Evolutionary conservation across 192 early-diverging fungal genomes (phyloP).

Genomic region (Kickxella alabastrina): DNA sequence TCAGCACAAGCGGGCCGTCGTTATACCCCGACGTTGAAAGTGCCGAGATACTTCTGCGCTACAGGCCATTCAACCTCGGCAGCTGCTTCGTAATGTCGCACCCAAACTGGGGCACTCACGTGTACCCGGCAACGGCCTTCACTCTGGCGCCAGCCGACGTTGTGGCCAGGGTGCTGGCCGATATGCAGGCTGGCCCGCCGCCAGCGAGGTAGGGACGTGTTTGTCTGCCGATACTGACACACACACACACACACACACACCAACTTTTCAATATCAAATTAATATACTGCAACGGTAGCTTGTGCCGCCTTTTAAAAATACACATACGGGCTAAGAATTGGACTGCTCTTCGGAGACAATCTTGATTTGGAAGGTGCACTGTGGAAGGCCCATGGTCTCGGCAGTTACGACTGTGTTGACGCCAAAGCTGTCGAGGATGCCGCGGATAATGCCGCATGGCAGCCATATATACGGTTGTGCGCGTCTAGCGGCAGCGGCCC

Average conservation of each 20-base stretch:
- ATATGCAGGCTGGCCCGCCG: conserved; percentile 14
- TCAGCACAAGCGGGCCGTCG: conserved; percentile 64
- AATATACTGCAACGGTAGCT: too few species aligned
- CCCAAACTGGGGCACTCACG: conserved; percentile 83
- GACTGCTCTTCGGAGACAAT: conserved; percentile 34
- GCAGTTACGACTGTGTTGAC: conserved; percentile 80
- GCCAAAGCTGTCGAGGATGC: conserved; percentile 88
- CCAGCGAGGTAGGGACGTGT: too few species aligned
- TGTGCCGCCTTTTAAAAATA: too few species aligned
- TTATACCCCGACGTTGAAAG: conserved; percentile 91
- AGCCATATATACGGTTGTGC: conserved; percentile 91
- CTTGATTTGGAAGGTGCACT: conserved; percentile 64
- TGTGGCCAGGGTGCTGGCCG: conserved; percentile 22
- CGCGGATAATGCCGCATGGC: conserved; percentile 95
- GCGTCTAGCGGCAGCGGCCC: conserved; percentile 69
- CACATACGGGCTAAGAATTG: too few species aligned
- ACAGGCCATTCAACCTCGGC: conserved; percentile 72
- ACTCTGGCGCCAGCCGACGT: conserved; percentile 66
- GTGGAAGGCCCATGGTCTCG: conserved; percentile 77
- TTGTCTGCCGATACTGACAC: too few species aligned
- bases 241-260: too few species aligned
- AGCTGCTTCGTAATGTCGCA: conserved; percentile 83
- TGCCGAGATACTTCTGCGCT: conserved; percentile 68
- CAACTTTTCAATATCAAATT: too few species aligned
- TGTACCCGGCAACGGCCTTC: conserved; percentile 87